These are phyloP conservation scores for Plasmodium yoelii DNA, from an alignment of 169 alveolate species.

Conservation along the genomic window DNA sequence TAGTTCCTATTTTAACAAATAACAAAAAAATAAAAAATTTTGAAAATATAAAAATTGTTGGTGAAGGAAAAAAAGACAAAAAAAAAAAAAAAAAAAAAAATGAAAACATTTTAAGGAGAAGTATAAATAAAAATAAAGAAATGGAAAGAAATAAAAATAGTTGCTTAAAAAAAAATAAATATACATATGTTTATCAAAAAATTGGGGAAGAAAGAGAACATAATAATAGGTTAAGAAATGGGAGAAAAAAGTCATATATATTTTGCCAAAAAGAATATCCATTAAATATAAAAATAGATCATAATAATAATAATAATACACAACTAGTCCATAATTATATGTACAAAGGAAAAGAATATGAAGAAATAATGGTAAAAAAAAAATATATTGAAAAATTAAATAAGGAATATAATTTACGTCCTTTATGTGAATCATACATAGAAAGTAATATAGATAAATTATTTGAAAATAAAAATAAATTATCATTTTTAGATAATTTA, in stretches of 20 bases:
- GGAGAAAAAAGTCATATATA: conserved; percentile 13
- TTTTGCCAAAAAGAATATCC: conserved; percentile 41
- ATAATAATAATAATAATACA: neutral
- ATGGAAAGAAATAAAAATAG: neutral
- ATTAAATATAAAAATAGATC: conserved; percentile 26
- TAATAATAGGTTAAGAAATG: conserved; percentile 10
- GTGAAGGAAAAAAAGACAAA: conserved; percentile 26
- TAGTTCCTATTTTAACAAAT: neutral
- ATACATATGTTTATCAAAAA: too few relatives aligned
- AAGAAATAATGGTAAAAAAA: neutral
- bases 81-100: conserved; percentile 19
- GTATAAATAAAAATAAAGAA: conserved; percentile 27
- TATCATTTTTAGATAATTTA: neutral
- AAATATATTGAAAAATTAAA: conserved; percentile 1
- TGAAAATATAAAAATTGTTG: too few relatives aligned
- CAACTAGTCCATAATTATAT: conserved; percentile 55
- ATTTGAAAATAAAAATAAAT: conserved; percentile 10
- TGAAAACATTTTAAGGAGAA: conserved; percentile 49
- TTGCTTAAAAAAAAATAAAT: too few relatives aligned
- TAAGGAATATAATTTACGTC: conserved; percentile 22
- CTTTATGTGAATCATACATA: conserved; percentile 39
- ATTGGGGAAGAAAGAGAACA: conserved; percentile 6
- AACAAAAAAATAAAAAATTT: conserved; percentile 4
- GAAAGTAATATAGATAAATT: conserved; percentile 36
- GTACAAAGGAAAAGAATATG: conserved; percentile 50